Percentiles rank a stretch among this genome's conserved stretches.
These are phyloP conservation scores for Eucalyptus albens DNA, from an alignment of 345 rosid species.

Conservation along the genomic window DNA sequence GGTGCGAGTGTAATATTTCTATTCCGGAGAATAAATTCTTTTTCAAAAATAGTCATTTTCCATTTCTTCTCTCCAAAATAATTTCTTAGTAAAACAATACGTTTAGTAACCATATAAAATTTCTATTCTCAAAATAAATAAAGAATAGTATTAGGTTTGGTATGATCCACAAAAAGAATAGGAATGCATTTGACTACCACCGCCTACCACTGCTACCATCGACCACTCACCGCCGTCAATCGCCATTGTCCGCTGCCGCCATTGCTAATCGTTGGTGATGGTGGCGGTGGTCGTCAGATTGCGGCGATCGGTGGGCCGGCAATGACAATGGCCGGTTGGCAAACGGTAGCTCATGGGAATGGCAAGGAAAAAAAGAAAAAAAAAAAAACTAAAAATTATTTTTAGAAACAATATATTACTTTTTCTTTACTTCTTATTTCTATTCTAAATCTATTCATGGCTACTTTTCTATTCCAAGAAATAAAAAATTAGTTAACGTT, in stretches of 20 bases:
- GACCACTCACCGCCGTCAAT: rapidly evolving
- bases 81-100: rapidly evolving
- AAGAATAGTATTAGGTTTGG: rapidly evolving
- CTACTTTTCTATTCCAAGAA: no score
- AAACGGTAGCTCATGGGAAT: rapidly evolving
- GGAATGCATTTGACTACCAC: rapidly evolving
- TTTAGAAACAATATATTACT: no score
- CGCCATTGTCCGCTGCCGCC: rapidly evolving
- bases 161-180: no score
- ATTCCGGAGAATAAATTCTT: rapidly evolving
- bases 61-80: no score
- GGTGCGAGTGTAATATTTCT: no score
- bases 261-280: rapidly evolving
- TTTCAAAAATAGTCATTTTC: no score
- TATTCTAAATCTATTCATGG: rapidly evolving
- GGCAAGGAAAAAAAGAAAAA: no score
- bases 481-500: no score
- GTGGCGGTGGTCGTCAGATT: rapidly evolving
- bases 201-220: rapidly evolving
- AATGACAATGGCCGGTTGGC: rapidly evolving
- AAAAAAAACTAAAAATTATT: no score
- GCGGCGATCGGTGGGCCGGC: rapidly evolving
- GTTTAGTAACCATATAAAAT: no score
- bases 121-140: no score
- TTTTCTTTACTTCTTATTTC: no score